These are phyloP conservation scores for Tetragonia tetragonoides DNA, from an alignment of 148 eudicot species.

Conservation along the genomic window DNA sequence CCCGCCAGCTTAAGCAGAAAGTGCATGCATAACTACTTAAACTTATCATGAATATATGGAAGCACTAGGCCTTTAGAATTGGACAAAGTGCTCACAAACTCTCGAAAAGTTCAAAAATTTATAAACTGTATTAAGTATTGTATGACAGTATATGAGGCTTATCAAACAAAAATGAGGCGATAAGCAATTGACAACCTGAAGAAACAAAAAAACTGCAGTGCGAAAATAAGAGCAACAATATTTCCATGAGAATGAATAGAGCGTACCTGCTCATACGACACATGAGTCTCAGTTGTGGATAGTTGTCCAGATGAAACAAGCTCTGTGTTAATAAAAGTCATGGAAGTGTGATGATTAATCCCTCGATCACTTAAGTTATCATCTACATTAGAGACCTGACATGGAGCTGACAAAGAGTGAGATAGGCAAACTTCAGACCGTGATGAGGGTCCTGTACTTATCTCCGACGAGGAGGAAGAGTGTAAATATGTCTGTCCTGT, in stretches of 20 bases:
- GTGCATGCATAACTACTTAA: too few relatives aligned
- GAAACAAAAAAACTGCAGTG: not conserved
- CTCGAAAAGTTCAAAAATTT: too few relatives aligned
- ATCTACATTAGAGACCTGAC: not conserved
- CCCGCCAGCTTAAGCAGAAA: not conserved
- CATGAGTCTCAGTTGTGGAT: slow-evolving; percentile 22
- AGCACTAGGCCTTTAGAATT: too few relatives aligned
- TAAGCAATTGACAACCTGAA: not conserved
- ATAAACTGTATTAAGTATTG: too few relatives aligned
- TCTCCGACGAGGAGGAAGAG: slow-evolving; percentile 31
- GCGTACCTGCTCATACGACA: slow-evolving; percentile 35
- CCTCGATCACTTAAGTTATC: slow-evolving; percentile 17
- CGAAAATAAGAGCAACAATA: not conserved
- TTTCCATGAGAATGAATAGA: not conserved
- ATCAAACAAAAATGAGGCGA: not conserved
- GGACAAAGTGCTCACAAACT: too few relatives aligned
- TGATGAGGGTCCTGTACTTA: slow-evolving; percentile 25
- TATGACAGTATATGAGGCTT: not conserved
- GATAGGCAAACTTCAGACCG: slow-evolving; percentile 26
- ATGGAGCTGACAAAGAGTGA: slow-evolving; percentile 25
- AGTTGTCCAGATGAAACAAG: slow-evolving; percentile 26
- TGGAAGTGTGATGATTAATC: slow-evolving; percentile 22
- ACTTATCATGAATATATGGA: too few relatives aligned
- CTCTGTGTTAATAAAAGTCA: slow-evolving; percentile 38
- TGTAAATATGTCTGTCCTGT: slow-evolving; percentile 27